Conservation (phyloP, 805 yeast species). For the Metschnikowia anglica region DNA sequence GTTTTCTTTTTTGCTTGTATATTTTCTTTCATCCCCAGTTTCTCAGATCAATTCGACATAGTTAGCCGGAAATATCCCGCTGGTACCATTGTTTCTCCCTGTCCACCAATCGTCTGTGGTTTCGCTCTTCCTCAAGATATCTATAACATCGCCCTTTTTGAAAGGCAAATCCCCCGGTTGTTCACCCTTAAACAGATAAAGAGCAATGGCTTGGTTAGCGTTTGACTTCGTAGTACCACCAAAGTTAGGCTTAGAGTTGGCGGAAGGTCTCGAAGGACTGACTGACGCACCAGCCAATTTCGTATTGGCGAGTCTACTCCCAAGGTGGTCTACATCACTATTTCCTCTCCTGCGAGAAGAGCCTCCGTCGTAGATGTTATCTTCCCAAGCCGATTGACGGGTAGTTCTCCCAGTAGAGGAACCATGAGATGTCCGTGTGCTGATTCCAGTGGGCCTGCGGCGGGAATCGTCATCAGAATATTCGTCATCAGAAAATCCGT, state of each 20-base stretch:
- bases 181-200: constrained; percentile 86
- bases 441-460: constrained; percentile 20
- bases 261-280: constrained; percentile 38
- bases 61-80: constrained; percentile 97
- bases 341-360: constrained; percentile 30
- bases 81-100: constrained; percentile 76
- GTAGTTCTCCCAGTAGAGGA: constrained; percentile 9
- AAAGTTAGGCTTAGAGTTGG: constrained; percentile 41
- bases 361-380: constrained; percentile 68
- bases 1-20: background rate
- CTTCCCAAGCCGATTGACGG: constrained; percentile 74
- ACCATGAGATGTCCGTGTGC: constrained; percentile 20
- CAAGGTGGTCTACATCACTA: constrained; percentile 36
- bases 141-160: constrained; percentile 90
- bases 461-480: constrained; percentile 37
- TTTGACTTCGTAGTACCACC: constrained; percentile 36
- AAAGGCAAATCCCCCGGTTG: constrained; percentile 92
- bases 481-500: constrained; percentile 37
- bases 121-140: constrained; percentile 79
- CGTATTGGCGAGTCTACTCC: constrained; percentile 35
- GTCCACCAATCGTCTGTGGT: constrained; percentile 99
- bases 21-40: background rate
- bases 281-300: constrained; percentile 26
- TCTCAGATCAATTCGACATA: constrained; percentile 74
- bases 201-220: constrained; percentile 83